Evolutionary conservation across 2,329 filamentous ascomycete genomes (phyloP), one percentile per base, ranked within the genome.

Genomic region (Colletotrichum sp.): DNA sequence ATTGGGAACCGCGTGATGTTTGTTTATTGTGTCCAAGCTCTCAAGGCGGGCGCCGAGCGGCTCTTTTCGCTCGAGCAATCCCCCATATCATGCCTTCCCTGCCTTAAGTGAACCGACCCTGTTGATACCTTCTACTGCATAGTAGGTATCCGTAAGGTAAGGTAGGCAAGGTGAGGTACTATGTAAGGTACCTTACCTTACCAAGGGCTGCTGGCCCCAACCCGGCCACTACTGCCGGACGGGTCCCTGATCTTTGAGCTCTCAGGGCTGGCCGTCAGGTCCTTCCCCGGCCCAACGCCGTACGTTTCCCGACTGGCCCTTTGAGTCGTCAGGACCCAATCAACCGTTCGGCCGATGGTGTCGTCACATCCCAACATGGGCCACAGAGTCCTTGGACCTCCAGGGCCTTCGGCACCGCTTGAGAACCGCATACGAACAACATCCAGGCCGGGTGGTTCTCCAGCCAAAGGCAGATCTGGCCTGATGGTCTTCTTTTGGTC

Each of bases 161-260:
- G 34, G 16, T 8, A 16, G 15, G 34, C 13, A 15, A 36, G 13
- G 15, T 38, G 36, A 38, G 36, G 16, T 18, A 18, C 34, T 36
- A 38, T 16, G 16, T 38, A 38, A 38, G 36, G 15, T 38, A 38
- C 15, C 15, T 8, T 68, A 73, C 24, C 24, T 24, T 24, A 24
- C 30, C 34, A 26, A 68, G 64, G 34, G 34, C 43, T 43, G 67
- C 30, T 36, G 34, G 58, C 48, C 70, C 21, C 61, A 34, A 38
- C 60, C 36, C 56, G 52, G 65, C 65, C 48, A 70, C 56, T 58
- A 65, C 56, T 75, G 66, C 73, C 64, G 58, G 70, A 68, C 36
- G 56, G 64, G 48, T 60, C 65, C 38, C 70, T 48, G 58, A 52
- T 73, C 48, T 68, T 48, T 34, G 12, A 48, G 28, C 6, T 8